A percentile compares a stretch with the other conserved stretches of the same genome.
These are phyloP conservation scores for Mycena kentingensis DNA, from an alignment of 768 basidiomycete genomes.

Conservation along the genomic window DNA sequence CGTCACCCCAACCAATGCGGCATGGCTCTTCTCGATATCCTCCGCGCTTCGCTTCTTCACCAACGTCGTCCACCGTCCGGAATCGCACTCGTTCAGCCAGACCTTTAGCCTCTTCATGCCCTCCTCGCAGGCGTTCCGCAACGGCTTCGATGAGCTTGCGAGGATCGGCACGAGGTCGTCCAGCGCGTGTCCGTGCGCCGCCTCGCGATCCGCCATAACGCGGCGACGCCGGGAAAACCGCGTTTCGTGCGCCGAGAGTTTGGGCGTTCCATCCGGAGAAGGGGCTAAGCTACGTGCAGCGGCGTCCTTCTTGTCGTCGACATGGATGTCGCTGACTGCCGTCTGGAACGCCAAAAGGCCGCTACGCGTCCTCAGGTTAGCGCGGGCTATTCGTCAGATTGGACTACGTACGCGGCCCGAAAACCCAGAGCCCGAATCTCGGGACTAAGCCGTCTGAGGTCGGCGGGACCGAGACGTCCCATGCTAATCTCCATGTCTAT, in stretches of 20 bases:
- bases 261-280: conserved; percentile 2
- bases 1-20: conserved; percentile 27
- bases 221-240: conserved; percentile 34
- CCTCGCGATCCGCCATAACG: conserved; percentile 36
- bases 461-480: conserved; percentile 44
- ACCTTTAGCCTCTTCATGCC: conserved; percentile 25
- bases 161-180: conserved; percentile 45
- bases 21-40: conserved; percentile 29
- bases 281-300: conserved; percentile 12
- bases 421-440: conserved; percentile 43
- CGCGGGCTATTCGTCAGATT: neutral
- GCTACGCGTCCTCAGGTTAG: conserved; percentile 21
- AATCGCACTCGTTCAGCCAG: conserved; percentile 42
- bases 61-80: conserved; percentile 36
- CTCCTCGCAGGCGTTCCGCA: conserved; percentile 36
- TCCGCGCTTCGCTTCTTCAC: conserved; percentile 27
- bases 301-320: conserved; percentile 24
- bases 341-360: conserved; percentile 41
- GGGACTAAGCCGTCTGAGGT: conserved; percentile 41
- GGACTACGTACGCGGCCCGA: conserved; percentile 35
- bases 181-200: conserved; percentile 44
- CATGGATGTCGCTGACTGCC: conserved; percentile 38
- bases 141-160: conserved; percentile 34
- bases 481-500: conserved; percentile 45
- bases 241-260: conserved; percentile 21